Conservation (phyloP, 208 protist genomes). For the Acanthamoeba culbertsoni region DNA sequence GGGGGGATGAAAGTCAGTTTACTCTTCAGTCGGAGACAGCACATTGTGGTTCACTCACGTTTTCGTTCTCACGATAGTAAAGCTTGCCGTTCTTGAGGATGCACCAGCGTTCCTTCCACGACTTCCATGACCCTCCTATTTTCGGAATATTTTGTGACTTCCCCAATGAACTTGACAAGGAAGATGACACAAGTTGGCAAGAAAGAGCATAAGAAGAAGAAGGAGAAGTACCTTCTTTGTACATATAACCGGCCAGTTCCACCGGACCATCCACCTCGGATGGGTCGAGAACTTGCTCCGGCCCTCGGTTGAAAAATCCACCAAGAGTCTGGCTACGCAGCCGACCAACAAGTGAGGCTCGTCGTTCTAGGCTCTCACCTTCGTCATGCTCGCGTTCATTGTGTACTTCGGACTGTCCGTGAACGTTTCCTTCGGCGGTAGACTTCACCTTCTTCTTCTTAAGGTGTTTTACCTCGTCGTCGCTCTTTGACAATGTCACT, state of each 20-base stretch:
- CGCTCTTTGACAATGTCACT: too few species aligned
- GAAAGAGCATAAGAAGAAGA: too few species aligned
- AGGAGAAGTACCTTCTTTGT: slow-evolving; percentile 1
- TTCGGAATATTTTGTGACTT: not conserved
- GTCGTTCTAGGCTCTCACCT: too few species aligned
- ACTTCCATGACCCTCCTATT: not conserved
- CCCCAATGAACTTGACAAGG: not conserved
- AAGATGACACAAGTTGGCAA: not conserved
- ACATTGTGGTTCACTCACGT: not conserved
- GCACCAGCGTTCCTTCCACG: not conserved
- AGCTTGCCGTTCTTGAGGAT: slow-evolving; percentile 28
- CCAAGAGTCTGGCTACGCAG: not conserved
- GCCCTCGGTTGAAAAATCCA: too few species aligned
- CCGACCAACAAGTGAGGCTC: too few species aligned
- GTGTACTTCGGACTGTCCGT: too few species aligned
- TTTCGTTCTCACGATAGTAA: not conserved
- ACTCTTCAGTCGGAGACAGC: not conserved
- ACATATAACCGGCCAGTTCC: not conserved
- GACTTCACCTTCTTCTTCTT: too few species aligned
- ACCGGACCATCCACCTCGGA: not conserved
- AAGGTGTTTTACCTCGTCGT: too few species aligned
- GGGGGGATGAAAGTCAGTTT: not conserved
- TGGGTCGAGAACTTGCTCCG: not conserved
- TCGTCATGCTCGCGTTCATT: too few species aligned
- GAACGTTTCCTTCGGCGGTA: too few species aligned